Evolutionary conservation across 2,329 filamentous ascomycete species (phyloP).

Genomic region (Aspergillus amoenus): DNA sequence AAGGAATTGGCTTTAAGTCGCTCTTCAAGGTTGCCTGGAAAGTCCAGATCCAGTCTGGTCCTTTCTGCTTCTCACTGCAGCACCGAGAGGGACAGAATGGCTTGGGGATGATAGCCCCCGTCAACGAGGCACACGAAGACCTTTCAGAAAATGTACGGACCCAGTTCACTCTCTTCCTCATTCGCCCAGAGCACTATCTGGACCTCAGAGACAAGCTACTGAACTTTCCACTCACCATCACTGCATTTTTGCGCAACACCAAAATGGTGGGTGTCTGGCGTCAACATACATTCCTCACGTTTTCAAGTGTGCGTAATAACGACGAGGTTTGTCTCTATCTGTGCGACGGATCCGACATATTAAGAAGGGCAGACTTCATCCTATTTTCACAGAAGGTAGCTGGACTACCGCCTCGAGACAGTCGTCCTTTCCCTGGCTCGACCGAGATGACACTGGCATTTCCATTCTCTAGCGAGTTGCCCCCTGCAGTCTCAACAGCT

Average conservation of each 20-base stretch:
- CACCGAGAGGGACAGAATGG: background rate
- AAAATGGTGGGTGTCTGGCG: background rate
- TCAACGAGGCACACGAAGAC: background rate
- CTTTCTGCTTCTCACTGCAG: conserved; percentile 9
- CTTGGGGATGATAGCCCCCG: background rate
- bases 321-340: too few relatives aligned
- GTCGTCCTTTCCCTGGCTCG: background rate
- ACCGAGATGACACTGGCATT: conserved; percentile 3
- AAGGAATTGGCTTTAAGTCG: background rate
- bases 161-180: background rate
- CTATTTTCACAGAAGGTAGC: background rate
- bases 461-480: background rate
- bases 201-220: background rate
- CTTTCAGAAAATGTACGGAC: background rate
- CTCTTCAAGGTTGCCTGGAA: background rate
- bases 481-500: background rate
- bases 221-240: background rate
- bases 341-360: too few relatives aligned
- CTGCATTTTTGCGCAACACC: background rate
- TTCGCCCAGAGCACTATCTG: background rate
- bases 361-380: background rate
- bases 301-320: background rate
- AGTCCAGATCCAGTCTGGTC: conserved; percentile 6
- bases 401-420: background rate
- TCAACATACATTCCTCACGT: too few relatives aligned